Evolutionary conservation across 768 basidiomycete genomes (phyloP), one percentile per base, ranked within the genome.

Genomic region (Agaricus sinodeliciosus): DNA sequence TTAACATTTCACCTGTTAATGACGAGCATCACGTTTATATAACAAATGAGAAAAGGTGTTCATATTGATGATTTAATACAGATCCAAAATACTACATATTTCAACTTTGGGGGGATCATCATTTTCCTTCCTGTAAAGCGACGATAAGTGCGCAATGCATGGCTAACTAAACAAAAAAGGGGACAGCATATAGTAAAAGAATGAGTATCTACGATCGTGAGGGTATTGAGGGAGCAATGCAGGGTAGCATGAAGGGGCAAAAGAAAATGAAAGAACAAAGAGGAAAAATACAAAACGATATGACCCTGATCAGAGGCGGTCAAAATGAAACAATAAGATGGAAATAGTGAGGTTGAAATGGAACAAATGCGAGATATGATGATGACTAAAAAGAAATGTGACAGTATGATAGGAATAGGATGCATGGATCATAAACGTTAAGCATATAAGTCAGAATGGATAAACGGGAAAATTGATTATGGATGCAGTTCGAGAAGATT

Each of bases 371-470:
- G 41, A 36, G 27, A 50, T 11, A 53, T 36, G 45, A 47, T 18
- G 22, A 52, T 19, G 45, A 25, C 44, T n/a, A 22, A 22, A 22
- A 22, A 1, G 22, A 40, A 19, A 22, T 42, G 45, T 16, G 41
- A 36, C 16, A 50, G 31, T 31, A 31, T 7, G 31, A 31, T 31
- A 31, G 11, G 19, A 43, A 37, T 27, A 44, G 51, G 37, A 31
- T 50, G 42, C 58, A 59, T 59, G 50, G 40, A 48, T 51, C 48
- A 54, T 53, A 53, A 22, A 41, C 18, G 27, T 53, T 53, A 53
- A 53, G 51, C 51, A 53, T 53, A 53, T 53, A 53, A 53, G 15
- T 53, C 51, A 53, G 46, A 46, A 40, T 4, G 13, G 25, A 8
- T 9, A 43, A 47, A 48, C 4, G 8, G 31, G 39, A 50, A 27